Evolutionary conservation across 306 rosid species (phyloP), one percentile per base, ranked within the genome.

Genomic region (Glycine soja): DNA sequence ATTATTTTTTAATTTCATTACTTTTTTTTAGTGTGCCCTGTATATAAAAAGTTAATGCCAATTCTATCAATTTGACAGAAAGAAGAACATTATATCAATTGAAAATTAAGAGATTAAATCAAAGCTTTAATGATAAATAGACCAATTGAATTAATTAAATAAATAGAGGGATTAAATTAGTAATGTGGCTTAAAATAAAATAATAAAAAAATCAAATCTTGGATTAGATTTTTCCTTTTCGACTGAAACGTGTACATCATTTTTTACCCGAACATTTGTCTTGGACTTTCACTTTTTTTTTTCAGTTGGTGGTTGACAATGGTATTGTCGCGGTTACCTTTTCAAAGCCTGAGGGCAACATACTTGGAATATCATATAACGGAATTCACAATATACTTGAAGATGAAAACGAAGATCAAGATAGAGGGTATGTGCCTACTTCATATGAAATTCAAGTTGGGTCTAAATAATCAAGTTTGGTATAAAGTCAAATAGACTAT

Each of bases 321-420:
- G 97, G 97, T 10, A 57, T 95, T 46, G 85, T 92, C 47, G 82
- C 80, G 10, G 63, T 95, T 51, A 89, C 78, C 7, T 82, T 92
- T 52, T 83, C 97, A 16, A 80, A 4, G 19, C 97, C 98, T 0
- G 85, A 78, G 3, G 98, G 98, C 5, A 82, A 91, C 76, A 68
- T 90, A 7, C 12, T 88, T 56, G 94, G 87, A 52, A 81, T 95
- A 36, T 87, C 87, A 9, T 92, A 88, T 81, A 89, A 86, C 10
- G 95, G 95, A 70, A 74, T 90, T 67, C 81, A 83, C 11, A 92
- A 92, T 68, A 13, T 92, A 38, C 92, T 95, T 62, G 94, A 89
- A 15, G 8, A 69, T 11, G 58, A 68, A 2, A 80, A 89, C 7
- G 74, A 75, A 8, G 68, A 51, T 15, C 11, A 45, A 10, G 88